Conservation (phyloP, 2,329 filamentous ascomycete species). For the Furcasterigmium furcatum region DNA sequence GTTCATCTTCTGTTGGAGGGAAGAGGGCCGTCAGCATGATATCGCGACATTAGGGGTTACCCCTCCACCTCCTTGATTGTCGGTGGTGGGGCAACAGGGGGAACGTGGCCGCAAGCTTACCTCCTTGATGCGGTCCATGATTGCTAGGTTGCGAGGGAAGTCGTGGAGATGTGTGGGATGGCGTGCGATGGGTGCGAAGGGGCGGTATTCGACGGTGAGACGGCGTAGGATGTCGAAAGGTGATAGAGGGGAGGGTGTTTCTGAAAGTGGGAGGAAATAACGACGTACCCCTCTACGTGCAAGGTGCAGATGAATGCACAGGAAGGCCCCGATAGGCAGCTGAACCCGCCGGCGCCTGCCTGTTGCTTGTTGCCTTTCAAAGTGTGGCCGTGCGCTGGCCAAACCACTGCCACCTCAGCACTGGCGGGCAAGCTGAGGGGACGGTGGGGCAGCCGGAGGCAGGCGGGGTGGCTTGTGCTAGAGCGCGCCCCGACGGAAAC, state of each 20-base stretch:
- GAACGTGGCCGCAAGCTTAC: conserved; percentile 50
- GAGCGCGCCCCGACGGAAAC: neutral
- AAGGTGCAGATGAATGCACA: conserved; percentile 15
- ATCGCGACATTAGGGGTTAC: conserved; percentile 11
- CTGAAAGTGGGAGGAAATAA: conserved; percentile 18
- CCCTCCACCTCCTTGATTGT: conserved; percentile 13
- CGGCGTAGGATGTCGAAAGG: neutral
- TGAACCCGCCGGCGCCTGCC: neutral
- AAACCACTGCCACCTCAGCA: too few relatives aligned
- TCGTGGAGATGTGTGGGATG: conserved; percentile 13
- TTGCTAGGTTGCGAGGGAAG: conserved; percentile 13
- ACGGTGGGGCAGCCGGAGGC: too few relatives aligned
- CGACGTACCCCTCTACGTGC: conserved; percentile 31
- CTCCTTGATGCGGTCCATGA: conserved; percentile 88
- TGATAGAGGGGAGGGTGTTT: neutral
- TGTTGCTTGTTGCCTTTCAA: neutral
- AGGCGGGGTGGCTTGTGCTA: conserved; percentile 1
- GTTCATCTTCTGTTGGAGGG: conserved; percentile 77
- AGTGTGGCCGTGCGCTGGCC: conserved; percentile 3
- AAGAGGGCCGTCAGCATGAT: conserved; percentile 9
- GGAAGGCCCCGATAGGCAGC: conserved; percentile 4
- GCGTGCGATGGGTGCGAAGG: conserved; percentile 17
- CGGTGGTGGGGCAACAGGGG: conserved; percentile 21
- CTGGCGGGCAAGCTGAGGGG: neutral
- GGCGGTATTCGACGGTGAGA: conserved; percentile 21